These are phyloP conservation scores for Aureobasidium sp. DNA, from an alignment of 2,329 filamentous ascomycete genomes.

Conservation along the genomic window DNA sequence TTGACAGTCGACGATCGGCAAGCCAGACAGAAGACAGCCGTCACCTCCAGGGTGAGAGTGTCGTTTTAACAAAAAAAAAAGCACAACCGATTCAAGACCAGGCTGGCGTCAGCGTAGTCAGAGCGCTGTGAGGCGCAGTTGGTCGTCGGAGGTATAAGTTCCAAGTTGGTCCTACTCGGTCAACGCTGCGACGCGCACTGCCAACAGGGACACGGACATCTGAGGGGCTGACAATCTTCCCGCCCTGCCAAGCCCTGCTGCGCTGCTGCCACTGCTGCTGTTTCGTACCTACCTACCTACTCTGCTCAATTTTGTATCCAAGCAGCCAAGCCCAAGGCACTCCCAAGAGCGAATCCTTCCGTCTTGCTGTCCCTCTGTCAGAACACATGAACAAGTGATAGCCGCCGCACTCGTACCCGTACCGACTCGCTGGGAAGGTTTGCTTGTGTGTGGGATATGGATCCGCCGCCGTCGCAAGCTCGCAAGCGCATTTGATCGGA, in stretches of 20 bases:
- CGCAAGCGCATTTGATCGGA: conserved; percentile 3
- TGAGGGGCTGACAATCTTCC: neutral
- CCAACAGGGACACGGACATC: neutral
- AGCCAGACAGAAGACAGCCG: neutral
- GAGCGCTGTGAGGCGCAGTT: neutral
- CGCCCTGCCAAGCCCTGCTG: neutral
- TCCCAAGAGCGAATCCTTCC: no score
- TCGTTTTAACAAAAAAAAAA: neutral
- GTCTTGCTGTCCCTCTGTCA: neutral
- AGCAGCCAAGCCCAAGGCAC: no score
- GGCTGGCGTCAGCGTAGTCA: neutral
- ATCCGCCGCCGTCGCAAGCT: neutral
- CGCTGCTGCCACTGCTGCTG: neutral
- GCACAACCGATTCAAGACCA: neutral
- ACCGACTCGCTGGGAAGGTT: neutral
- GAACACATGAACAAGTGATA: neutral
- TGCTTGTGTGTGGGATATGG: neutral
- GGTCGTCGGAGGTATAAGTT: neutral
- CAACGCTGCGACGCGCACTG: neutral
- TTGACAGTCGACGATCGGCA: neutral
- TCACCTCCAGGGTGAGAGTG: conserved; percentile 1
- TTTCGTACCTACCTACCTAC: neutral
- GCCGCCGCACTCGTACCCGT: neutral
- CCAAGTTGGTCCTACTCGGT: neutral
- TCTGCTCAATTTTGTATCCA: neutral